Base-by-base conservation (phyloP, 139 green algal species). In the Edaphochlamys debaryana region DNA sequence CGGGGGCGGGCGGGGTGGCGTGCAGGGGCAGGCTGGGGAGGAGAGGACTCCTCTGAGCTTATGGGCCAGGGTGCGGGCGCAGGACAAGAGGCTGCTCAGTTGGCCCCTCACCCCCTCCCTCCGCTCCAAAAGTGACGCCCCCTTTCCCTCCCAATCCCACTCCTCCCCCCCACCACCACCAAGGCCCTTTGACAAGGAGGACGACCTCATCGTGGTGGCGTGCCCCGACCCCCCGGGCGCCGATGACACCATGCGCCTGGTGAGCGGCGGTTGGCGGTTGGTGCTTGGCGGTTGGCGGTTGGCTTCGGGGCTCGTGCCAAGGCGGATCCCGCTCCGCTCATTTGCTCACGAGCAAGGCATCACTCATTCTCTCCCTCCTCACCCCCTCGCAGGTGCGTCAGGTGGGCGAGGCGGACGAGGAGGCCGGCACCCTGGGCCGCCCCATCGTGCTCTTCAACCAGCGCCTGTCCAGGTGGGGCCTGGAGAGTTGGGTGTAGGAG, bases 381-480 rank as follows among this genome's bases (percentile, higher is more conserved):
- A 1, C n/a, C 30, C 30, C 30, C 60, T 0, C n/a, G 9, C 75
- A 81, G 75, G 75, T 81, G 34, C 75, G 75, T 15, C 64, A 74
- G 45, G 8, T 83, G 25, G 25, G 19, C 5, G 45, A 74, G 63
- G 73, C 88, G 79, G 87, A 90, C 52, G 85, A 93, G 87, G 50
- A 83, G 79, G 73, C 67, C 41, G 86, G 87, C 34, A 38, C 41
- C 20, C 48, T 77, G 36, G 45, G 85, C 3, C 80, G 88, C 20
- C 87, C 91, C 3, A 40, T 99, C 3, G 90, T 99, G 69, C 89
- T 99, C 66, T 98, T 98, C 85, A 99, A 99, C 89, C 95, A 96
- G 30, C 90, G 96, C 6, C 87, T 99, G 70, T 89, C 89, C 69
- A 94, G 89, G 92, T 95, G 52, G 13, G 69, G 1, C 4, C n/a